These are phyloP conservation scores for Yamadazyma mexicana DNA, from an alignment of 1,139 yeast genomes.

Conservation along the genomic window DNA sequence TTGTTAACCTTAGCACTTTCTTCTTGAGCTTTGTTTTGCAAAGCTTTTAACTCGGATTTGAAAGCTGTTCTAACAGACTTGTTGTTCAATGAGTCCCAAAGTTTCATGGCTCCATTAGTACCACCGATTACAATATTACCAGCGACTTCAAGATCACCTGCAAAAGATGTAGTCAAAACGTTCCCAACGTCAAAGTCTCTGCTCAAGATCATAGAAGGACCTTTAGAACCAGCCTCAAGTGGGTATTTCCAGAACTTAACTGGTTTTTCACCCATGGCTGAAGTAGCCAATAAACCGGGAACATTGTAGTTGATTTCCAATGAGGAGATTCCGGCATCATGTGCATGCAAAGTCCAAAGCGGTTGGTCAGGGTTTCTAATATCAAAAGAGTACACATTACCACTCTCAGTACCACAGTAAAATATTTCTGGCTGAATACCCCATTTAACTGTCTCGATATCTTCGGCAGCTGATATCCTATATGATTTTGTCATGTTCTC, in stretches of 20 bases:
- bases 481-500: constrained; percentile 65
- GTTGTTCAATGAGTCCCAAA: constrained; percentile 92
- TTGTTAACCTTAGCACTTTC: constrained; percentile 56
- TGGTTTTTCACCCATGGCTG: constrained; percentile 87
- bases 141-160: constrained; percentile 83
- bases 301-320: constrained; percentile 67
- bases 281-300: constrained; percentile 77
- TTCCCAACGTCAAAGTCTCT: constrained; percentile 96
- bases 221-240: constrained; percentile 26
- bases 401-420: constrained; percentile 90
- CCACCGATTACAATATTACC: constrained; percentile 90
- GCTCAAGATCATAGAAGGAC: constrained; percentile 87
- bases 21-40: constrained; percentile 57
- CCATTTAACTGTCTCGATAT: constrained; percentile 84
- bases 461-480: constrained; percentile 66
- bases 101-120: constrained; percentile 75
- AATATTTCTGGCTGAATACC: constrained; percentile 60
- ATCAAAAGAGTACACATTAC: constrained; percentile 88
- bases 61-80: constrained; percentile 72
- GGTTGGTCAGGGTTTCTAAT: constrained; percentile 70
- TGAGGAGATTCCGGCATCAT: constrained; percentile 88
- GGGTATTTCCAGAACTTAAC: constrained; percentile 87
- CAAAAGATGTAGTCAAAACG: constrained; percentile 80
- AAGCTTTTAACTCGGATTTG: constrained; percentile 51
- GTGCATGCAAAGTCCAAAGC: constrained; percentile 96